phyloP scores from a whole-genome alignment of 257 asterid species.

The Solanum dulcamara region DNA sequence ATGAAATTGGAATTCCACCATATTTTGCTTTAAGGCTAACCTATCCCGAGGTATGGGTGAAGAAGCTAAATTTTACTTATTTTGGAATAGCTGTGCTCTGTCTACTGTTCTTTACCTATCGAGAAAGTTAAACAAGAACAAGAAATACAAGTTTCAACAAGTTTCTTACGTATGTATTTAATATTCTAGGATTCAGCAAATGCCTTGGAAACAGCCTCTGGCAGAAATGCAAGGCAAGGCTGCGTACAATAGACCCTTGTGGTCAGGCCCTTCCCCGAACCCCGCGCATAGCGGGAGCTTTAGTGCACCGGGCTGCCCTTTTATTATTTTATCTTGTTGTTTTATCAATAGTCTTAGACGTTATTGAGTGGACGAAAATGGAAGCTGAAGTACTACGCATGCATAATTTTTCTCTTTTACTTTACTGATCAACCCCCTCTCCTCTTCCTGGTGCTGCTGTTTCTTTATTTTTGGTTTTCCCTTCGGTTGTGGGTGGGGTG shows the following conservation, averaged over 20 bases:
- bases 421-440: neutral
- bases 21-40: constrained; percentile 81
- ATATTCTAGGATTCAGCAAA: neutral
- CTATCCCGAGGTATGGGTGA: constrained; percentile 73
- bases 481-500: neutral
- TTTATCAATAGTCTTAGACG: neutral
- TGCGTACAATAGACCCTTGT: too few species aligned
- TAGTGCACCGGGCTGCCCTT: too few species aligned
- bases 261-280: too few species aligned
- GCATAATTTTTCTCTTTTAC: neutral
- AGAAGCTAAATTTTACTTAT: neutral
- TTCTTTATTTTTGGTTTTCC: neutral
- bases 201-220: too few species aligned
- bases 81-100: neutral
- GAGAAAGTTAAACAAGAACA: neutral
- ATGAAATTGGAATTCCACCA: constrained; percentile 98
- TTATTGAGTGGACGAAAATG: neutral
- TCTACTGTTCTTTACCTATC: neutral
- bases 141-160: neutral
- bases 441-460: neutral
- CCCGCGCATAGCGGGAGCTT: too few species aligned
- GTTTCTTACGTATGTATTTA: neutral
- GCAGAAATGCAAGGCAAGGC: too few species aligned
- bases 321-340: neutral
- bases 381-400: neutral